Conservation (phyloP, 352 stramenopile species). For the Phytophthora nicotianae region DNA sequence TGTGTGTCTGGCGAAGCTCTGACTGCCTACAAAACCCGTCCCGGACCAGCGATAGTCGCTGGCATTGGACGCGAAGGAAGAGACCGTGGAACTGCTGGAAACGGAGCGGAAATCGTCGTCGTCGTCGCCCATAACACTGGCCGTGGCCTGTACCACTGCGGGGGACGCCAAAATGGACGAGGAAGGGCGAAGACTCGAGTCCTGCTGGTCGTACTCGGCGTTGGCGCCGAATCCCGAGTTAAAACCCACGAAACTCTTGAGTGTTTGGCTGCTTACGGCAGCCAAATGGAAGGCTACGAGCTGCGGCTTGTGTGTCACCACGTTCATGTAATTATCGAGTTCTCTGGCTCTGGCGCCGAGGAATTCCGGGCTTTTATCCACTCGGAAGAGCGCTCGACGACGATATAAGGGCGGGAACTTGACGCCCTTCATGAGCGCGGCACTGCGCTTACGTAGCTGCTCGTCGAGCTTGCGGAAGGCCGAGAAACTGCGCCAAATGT, state of each 20-base stretch:
- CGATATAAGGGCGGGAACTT: slow-evolving; percentile 85
- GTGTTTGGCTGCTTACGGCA: slow-evolving; percentile 73
- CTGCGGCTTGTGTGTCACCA: slow-evolving; percentile 60
- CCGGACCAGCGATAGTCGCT: slow-evolving; percentile 84
- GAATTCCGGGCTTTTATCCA: slow-evolving; percentile 70
- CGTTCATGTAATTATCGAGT: slow-evolving; percentile 79
- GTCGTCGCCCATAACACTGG: slow-evolving; percentile 77
- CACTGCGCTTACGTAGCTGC: slow-evolving; percentile 76
- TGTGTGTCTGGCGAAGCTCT: slow-evolving; percentile 60
- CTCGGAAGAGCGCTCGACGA: slow-evolving; percentile 67
- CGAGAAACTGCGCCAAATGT: slow-evolving; percentile 85
- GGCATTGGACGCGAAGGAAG: slow-evolving; percentile 50
- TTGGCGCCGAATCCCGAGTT: slow-evolving; percentile 77
- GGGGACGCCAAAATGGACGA: slow-evolving; percentile 68
- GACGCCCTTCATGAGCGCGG: slow-evolving; percentile 78
- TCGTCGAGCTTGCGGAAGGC: slow-evolving; percentile 85
- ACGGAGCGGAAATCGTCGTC: slow-evolving; percentile 84
- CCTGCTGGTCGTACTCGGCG: slow-evolving; percentile 68
- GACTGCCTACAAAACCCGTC: slow-evolving; percentile 75
- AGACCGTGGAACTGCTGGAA: slow-evolving; percentile 67
- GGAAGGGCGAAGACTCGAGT: slow-evolving; percentile 58
- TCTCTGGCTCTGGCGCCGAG: slow-evolving; percentile 63
- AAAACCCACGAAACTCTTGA: slow-evolving; percentile 84
- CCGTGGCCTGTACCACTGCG: slow-evolving; percentile 45
- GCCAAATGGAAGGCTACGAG: slow-evolving; percentile 80